These are phyloP conservation scores for Silene noctiflora DNA, from an alignment of 179 eudicot genomes.

Conservation along the genomic window DNA sequence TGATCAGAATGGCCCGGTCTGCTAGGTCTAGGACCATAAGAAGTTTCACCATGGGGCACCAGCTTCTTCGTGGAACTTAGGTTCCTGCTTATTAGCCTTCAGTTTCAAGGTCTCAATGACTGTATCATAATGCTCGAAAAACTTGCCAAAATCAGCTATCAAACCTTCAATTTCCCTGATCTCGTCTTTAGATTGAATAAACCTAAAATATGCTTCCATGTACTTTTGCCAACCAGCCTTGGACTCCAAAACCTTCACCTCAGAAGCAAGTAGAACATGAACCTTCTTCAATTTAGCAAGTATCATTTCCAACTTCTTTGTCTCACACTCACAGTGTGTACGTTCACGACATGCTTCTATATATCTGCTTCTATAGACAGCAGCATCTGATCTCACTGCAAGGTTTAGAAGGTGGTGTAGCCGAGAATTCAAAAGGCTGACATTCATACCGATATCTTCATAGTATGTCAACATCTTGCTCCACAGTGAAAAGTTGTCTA, in stretches of 20 bases:
- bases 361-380: slow-evolving; percentile 6
- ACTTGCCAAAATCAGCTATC: slow-evolving; percentile 15
- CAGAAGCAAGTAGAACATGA: neutral
- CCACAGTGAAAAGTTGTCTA: slow-evolving; percentile 14
- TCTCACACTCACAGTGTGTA: slow-evolving; percentile 13
- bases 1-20: too few relatives aligned
- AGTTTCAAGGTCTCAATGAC: slow-evolving; percentile 14
- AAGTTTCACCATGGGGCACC: slow-evolving; percentile 9
- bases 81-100: slow-evolving; percentile 16
- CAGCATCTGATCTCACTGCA: slow-evolving; percentile 21
- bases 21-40: too few relatives aligned
- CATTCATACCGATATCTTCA: slow-evolving; percentile 24
- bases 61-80: slow-evolving; percentile 14
- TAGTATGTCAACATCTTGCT: slow-evolving; percentile 10
- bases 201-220: neutral
- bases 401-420: slow-evolving; percentile 19
- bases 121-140: slow-evolving; percentile 20
- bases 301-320: slow-evolving; percentile 14
- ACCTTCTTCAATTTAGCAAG: slow-evolving; percentile 10
- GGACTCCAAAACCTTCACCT: neutral
- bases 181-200: slow-evolving; percentile 8
- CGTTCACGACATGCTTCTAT: slow-evolving; percentile 25
- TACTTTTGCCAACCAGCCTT: neutral
- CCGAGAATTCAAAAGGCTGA: slow-evolving; percentile 13
- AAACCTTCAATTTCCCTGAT: slow-evolving; percentile 15